phyloP scores from a whole-genome alignment of 441 rosid species.

The Bocquillonia castaneifolia region DNA sequence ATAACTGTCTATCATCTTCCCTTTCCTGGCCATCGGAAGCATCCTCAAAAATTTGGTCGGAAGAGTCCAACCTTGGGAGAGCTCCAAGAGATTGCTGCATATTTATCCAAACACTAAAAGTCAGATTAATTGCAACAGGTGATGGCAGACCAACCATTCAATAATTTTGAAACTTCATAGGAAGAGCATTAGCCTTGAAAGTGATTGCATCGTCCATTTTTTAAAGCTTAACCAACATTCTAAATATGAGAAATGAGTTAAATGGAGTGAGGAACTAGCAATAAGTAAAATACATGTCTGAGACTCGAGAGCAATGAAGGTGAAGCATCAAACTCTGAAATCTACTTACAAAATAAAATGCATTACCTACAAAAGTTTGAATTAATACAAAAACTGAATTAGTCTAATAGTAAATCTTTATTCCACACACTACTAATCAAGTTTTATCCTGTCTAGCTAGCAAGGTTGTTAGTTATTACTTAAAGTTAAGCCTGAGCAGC shows the following conservation, averaged over 20 bases:
- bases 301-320: neutral
- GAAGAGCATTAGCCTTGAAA: neutral
- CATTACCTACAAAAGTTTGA: neutral
- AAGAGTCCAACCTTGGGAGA: neutral
- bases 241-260: constrained; percentile 1
- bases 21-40: constrained; percentile 7
- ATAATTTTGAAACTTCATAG: neutral
- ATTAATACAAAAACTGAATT: neutral
- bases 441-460: neutral
- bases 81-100: neutral
- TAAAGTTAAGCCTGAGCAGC: neutral
- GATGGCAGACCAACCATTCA: neutral
- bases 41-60: neutral
- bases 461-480: neutral
- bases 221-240: neutral
- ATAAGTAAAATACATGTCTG: neutral
- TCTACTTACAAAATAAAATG: neutral
- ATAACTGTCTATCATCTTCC: constrained; percentile 1
- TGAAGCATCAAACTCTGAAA: neutral
- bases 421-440: neutral
- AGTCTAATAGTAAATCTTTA: neutral
- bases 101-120: neutral
- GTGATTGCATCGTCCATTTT: neutral
- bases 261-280: neutral
- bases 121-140: neutral